Conservation (phyloP, 176 grass and related monocot species). For the Eleusine coracana region DNA sequence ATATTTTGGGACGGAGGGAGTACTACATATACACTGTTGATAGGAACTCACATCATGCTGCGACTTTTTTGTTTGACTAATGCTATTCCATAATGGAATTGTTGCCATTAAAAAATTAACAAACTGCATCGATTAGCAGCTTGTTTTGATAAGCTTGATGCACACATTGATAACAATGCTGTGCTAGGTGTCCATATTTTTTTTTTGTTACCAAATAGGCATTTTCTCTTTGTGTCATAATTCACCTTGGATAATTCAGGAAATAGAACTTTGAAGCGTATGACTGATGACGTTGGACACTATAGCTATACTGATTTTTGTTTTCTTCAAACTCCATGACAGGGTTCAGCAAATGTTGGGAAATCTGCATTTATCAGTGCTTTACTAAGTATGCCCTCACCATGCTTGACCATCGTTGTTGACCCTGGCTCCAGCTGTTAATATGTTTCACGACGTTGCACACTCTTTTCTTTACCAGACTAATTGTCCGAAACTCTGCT, state of each 20-base stretch:
- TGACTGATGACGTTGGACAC: not conserved
- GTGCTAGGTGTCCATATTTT: not conserved
- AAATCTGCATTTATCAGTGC: constrained; percentile 98
- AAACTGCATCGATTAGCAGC: not conserved
- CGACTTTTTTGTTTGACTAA: not conserved
- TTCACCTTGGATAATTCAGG: not conserved
- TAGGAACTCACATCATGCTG: not conserved
- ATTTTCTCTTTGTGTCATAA: not conserved
- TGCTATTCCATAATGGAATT: constrained; percentile 6
- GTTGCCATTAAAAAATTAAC: not conserved
- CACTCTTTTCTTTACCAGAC: not conserved
- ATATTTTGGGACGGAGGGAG: no score
- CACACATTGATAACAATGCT: not conserved
- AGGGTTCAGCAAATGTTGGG: constrained; percentile 97
- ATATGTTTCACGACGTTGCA: not conserved
- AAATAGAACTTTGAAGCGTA: not conserved
- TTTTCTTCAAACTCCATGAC: constrained; percentile 24
- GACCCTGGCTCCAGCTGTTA: not conserved
- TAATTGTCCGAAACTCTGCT: constrained; percentile 10
- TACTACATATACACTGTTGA: not conserved
- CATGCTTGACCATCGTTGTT: not conserved
- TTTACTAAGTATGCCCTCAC: constrained; percentile 73
- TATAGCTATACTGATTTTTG: not conserved
- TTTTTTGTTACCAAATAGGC: not conserved
- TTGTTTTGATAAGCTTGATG: not conserved